Evolutionary conservation across 768 basidiomycete genomes (phyloP).

Genomic region (Suillus spraguei): DNA sequence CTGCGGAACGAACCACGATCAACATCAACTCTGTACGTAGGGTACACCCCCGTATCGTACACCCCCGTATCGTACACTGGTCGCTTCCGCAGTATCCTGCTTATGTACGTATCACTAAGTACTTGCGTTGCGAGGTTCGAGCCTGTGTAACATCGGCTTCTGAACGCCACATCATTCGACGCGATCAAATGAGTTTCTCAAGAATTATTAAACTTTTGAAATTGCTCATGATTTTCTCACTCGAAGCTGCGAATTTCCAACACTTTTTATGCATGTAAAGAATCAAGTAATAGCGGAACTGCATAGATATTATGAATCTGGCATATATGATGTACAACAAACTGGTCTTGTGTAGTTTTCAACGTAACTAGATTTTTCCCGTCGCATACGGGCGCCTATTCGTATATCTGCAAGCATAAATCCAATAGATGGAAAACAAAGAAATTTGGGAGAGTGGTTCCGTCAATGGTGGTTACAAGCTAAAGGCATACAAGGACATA

Average conservation of each 20-base stretch:
- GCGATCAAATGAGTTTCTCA: not conserved
- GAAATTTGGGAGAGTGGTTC: constrained; percentile 14
- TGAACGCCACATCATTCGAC: not conserved
- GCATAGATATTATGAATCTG: constrained; percentile 19
- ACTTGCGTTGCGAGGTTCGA: not conserved
- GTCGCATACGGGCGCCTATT: constrained; percentile 14
- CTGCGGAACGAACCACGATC: not conserved
- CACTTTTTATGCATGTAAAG: not conserved
- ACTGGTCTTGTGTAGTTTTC: constrained; percentile 14
- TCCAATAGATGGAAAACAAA: constrained; percentile 11
- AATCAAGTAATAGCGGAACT: not conserved
- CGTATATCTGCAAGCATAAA: constrained; percentile 22
- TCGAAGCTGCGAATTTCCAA: not conserved
- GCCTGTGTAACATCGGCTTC: not conserved
- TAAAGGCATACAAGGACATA: constrained; percentile 32
- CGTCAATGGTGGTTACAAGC: constrained; percentile 22
- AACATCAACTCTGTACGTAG: not conserved
- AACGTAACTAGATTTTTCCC: constrained; percentile 23
- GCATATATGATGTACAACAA: constrained; percentile 17
- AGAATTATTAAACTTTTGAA: not conserved
- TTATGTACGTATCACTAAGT: not conserved
- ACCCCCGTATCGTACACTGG: not conserved
- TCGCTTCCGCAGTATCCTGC: not conserved
- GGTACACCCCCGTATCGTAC: not conserved
- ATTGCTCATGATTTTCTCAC: not conserved